A percentile compares a stretch with the other conserved stretches of the same genome.
Evolutionary conservation across 2,329 filamentous ascomycete species (phyloP).

Genomic region (Phoma sp.): DNA sequence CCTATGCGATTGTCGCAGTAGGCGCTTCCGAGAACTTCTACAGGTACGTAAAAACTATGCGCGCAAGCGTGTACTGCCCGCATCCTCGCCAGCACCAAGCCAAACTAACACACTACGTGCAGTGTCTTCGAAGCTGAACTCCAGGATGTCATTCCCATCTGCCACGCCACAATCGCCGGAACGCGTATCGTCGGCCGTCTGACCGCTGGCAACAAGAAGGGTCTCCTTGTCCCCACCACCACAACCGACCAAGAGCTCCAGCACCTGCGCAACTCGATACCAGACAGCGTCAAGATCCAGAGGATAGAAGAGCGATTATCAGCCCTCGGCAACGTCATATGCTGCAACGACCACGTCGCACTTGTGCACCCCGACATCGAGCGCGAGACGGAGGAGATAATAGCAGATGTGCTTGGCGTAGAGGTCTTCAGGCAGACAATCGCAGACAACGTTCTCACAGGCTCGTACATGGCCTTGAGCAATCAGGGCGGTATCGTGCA

Average conservation of each 20-base stretch:
- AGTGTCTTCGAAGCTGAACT: conserved; percentile 97
- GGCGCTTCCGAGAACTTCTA: conserved; percentile 99
- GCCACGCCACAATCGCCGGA: conserved; percentile 93
- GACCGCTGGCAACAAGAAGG: conserved; percentile 95
- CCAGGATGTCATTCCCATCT: conserved; percentile 96
- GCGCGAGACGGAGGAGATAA: conserved; percentile 98
- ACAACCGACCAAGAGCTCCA: conserved; percentile 98
- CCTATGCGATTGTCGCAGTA: conserved; percentile 91
- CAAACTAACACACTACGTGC: conserved; percentile 26
- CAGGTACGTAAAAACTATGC: conserved; percentile 60
- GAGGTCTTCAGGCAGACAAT: conserved; percentile 94
- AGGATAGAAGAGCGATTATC: conserved; percentile 97
- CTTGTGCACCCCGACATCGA: conserved; percentile 96
- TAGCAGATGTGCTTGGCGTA: conserved; percentile 89
- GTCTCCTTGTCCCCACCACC: conserved; percentile 91
- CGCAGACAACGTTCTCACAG: conserved; percentile 94
- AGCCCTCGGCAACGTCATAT: conserved; percentile 95
- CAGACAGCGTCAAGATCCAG: conserved; percentile 91
- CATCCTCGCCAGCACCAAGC: not conserved
- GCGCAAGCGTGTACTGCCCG: not conserved
- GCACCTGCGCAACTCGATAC: conserved; percentile 93
- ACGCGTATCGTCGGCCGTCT: conserved; percentile 95
- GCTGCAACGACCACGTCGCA: conserved; percentile 94
- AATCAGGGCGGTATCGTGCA: conserved; percentile 98
- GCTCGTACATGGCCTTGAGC: conserved; percentile 93